Percentiles rank a stretch among this genome's conserved stretches.
phyloP scores from a whole-genome alignment of 306 rosid genomes.

The Cucumis cinereus region DNA sequence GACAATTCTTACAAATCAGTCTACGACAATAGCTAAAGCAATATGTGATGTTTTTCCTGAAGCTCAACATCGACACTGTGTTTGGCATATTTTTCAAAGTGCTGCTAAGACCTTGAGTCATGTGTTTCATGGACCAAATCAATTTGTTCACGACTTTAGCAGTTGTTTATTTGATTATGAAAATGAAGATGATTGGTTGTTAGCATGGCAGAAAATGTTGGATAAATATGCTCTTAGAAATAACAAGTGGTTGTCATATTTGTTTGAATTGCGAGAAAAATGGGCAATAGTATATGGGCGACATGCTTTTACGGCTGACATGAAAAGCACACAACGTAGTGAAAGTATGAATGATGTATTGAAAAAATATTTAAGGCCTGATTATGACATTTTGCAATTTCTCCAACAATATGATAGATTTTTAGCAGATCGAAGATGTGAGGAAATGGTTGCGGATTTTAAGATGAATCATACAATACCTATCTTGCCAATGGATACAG shows the following conservation, averaged over 20 bases:
- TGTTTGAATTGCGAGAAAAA: not conserved
- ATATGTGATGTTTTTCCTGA: not conserved
- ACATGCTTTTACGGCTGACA: not conserved
- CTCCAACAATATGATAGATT: not conserved
- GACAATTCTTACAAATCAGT: constrained; percentile 6
- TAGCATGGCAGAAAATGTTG: constrained; percentile 10
- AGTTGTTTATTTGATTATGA: constrained; percentile 2
- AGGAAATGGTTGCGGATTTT: not conserved
- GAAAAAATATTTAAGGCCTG: not conserved
- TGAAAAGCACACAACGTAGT: not conserved
- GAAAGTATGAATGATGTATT: not conserved
- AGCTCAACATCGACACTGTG: not conserved
- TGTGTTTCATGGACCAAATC: not conserved
- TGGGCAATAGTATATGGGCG: not conserved
- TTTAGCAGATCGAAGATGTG: not conserved
- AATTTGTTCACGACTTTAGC: not conserved
- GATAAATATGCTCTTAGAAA: not conserved
- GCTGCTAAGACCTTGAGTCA: not conserved
- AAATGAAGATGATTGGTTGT: constrained; percentile 3
- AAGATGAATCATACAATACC: not conserved
- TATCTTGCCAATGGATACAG: not conserved
- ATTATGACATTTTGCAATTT: not conserved
- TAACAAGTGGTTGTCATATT: not conserved
- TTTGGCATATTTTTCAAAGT: not conserved
- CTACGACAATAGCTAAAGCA: not conserved